Evolutionary conservation across 129 eudicot genomes (phyloP).

Genomic region (Helichrysum umbraculigerum): DNA sequence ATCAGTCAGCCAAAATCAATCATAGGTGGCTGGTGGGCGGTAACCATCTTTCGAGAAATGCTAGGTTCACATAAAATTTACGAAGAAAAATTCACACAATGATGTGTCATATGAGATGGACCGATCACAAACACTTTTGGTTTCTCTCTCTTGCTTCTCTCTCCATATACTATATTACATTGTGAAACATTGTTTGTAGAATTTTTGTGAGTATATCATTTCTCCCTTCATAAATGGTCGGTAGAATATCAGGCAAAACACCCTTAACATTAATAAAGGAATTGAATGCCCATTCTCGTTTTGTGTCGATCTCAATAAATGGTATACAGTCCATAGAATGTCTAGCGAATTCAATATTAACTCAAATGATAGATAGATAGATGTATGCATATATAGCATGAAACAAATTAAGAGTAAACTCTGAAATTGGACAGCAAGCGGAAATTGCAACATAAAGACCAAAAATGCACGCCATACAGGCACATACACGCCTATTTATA

Average conservation of each 20-base stretch:
- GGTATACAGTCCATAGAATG: neutral
- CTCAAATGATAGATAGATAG: neutral
- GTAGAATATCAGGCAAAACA: too few species aligned
- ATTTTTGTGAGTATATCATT: too few species aligned
- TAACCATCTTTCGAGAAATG: neutral
- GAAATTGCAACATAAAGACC: neutral
- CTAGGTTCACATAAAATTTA: too few species aligned
- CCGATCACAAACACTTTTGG: too few species aligned
- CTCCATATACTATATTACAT: too few species aligned
- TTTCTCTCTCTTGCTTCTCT: too few species aligned
- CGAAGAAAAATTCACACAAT: too few species aligned
- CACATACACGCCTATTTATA: constrained; percentile 21
- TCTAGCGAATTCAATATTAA: neutral
- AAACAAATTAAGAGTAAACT: neutral
- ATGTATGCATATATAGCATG: neutral
- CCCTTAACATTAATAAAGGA: neutral
- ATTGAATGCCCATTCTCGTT: neutral
- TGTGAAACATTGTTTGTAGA: too few species aligned
- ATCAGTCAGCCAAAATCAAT: neutral
- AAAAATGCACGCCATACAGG: neutral
- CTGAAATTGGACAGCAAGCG: constrained; percentile 1
- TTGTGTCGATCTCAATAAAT: neutral
- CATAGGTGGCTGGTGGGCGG: neutral
- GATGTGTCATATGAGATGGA: too few species aligned
- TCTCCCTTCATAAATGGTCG: neutral